Conservation (phyloP, 805 yeast genomes). For the Wickerhamiella brachini region DNA sequence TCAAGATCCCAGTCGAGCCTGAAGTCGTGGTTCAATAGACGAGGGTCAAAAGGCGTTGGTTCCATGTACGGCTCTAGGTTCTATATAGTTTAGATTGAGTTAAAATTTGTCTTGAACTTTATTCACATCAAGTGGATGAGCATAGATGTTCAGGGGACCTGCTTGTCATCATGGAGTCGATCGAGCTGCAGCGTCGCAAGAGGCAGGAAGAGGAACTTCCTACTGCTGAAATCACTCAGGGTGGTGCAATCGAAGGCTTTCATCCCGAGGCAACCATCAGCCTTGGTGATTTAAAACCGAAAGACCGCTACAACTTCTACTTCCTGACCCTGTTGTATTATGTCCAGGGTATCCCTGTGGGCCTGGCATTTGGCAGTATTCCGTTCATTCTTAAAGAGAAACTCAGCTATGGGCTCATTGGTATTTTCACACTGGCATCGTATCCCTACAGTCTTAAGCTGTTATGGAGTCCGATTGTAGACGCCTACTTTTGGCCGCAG, state of each 20-base stretch:
- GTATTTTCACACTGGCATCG: conserved; percentile 79
- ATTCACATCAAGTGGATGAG: too few species aligned
- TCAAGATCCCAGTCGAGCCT: background rate
- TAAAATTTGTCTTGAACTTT: too few species aligned
- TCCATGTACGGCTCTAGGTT: too few species aligned
- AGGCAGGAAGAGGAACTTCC: conserved; percentile 4
- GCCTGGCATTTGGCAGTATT: conserved; percentile 85
- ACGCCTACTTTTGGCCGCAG: conserved; percentile 54
- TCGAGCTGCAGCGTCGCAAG: conserved; percentile 8
- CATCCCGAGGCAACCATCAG: conserved; percentile 10
- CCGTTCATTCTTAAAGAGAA: conserved; percentile 80
- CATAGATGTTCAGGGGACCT: too few species aligned
- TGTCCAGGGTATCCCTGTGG: conserved; percentile 94
- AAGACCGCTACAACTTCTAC: conserved; percentile 62
- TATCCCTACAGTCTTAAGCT: conserved; percentile 89
- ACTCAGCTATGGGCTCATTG: conserved; percentile 77
- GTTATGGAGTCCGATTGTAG: conserved; percentile 93
- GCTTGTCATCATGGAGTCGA: background rate
- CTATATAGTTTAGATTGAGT: too few species aligned
- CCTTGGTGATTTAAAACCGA: conserved; percentile 20
- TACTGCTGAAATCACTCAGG: conserved; percentile 6
- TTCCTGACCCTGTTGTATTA: conserved; percentile 63
- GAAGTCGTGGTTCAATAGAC: background rate
- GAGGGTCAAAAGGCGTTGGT: too few species aligned
- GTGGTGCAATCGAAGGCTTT: background rate